phyloP scores from a whole-genome alignment of 352 stramenopile genomes.

The Peronospora farinosa region DNA sequence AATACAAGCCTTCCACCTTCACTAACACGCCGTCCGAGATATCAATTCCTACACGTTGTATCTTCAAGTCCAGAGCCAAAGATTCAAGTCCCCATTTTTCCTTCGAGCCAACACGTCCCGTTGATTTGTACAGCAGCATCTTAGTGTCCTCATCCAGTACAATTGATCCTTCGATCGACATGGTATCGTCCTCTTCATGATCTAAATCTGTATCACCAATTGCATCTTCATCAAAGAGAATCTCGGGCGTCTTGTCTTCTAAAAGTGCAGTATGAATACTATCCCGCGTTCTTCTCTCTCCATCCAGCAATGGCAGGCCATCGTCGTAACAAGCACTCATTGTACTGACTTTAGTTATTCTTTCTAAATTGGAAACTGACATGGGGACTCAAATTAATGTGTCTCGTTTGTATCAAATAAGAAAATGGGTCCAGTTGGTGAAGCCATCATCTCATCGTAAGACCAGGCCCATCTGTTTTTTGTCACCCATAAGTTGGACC shows the following conservation, averaged over 20 bases:
- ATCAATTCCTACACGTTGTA: conserved; percentile 14
- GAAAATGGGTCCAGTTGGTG: conserved; percentile 15
- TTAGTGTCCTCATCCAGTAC: conserved; percentile 20
- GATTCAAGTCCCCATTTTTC: conserved; percentile 21
- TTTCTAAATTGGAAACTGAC: neutral
- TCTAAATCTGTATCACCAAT: conserved; percentile 28
- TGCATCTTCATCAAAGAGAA: conserved; percentile 30
- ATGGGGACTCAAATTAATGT: neutral
- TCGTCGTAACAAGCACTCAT: conserved; percentile 9
- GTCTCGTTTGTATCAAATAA: conserved; percentile 13
- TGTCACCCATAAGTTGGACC: neutral
- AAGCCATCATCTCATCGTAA: conserved; percentile 12
- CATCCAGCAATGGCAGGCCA: conserved; percentile 14
- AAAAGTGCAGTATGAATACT: conserved; percentile 21
- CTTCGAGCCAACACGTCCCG: conserved; percentile 17
- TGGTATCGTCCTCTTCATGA: conserved; percentile 21
- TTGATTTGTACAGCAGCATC: conserved; percentile 16
- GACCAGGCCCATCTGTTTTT: conserved; percentile 12
- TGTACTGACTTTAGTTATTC: neutral
- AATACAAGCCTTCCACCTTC: conserved; percentile 21
- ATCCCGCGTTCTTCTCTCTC: neutral
- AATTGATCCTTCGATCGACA: conserved; percentile 16
- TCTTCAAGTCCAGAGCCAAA: conserved; percentile 10
- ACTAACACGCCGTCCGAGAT: conserved; percentile 11
- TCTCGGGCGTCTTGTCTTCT: conserved; percentile 29